Conservation (phyloP, 176 grass and related monocot species). For the Avena atlantica region DNA sequence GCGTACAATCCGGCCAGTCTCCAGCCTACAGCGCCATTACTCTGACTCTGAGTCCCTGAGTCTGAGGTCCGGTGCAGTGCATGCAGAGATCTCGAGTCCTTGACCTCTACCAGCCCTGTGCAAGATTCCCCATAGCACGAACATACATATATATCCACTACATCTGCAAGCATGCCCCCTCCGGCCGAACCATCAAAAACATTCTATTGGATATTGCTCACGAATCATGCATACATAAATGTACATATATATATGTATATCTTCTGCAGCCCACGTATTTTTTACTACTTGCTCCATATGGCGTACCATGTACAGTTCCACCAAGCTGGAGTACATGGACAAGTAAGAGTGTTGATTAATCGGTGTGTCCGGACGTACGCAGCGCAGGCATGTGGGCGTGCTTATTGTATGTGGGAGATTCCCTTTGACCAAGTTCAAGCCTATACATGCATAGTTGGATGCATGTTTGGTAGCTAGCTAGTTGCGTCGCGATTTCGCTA, state of each 20-base stretch:
- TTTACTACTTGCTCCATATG: not conserved
- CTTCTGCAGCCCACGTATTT: not conserved
- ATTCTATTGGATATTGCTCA: conserved; percentile 41
- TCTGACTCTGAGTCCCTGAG: not conserved
- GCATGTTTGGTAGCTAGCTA: conserved; percentile 21
- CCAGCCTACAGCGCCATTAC: not conserved
- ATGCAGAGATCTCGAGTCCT: conserved; percentile 51
- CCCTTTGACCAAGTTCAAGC: conserved; percentile 56
- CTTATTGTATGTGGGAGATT: conserved; percentile 50
- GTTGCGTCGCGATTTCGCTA: conserved; percentile 6
- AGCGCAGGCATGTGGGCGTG: conserved; percentile 40
- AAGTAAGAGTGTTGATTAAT: not conserved
- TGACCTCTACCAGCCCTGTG: conserved; percentile 47
- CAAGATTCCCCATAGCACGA: conserved; percentile 46
- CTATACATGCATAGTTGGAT: not conserved
- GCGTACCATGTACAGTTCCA: not conserved
- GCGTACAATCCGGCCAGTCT: conserved; percentile 11
- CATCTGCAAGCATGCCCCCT: not conserved
- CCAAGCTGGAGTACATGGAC: not conserved
- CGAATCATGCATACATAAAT: not conserved
- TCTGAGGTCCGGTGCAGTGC: not conserved
- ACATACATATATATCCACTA: not conserved
- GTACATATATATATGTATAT: not conserved
- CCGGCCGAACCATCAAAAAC: conserved; percentile 4
- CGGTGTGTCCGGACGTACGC: not conserved